Evolutionary conservation across 164 flowering plant species (phyloP).

Genomic region (Aristolochia californica): DNA sequence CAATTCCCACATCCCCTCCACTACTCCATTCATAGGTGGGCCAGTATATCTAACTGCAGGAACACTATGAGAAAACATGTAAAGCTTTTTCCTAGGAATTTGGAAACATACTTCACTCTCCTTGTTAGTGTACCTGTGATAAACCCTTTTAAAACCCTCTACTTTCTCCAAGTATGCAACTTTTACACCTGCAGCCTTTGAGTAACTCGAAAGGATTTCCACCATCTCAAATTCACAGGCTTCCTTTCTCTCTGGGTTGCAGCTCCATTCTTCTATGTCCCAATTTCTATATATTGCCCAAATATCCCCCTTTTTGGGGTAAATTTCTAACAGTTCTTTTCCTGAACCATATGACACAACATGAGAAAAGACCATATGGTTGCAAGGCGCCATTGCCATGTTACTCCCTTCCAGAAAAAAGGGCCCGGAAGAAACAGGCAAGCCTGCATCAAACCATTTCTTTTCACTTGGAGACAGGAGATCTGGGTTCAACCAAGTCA

Average conservation of each 20-base stretch:
- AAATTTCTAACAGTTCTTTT: conserved; percentile 23
- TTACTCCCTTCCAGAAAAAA: conserved; percentile 21
- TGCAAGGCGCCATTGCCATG: conserved; percentile 3
- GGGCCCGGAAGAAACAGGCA: conserved; percentile 42
- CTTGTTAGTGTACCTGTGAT: conserved; percentile 13
- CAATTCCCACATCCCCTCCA: conserved; percentile 26
- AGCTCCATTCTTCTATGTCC: conserved; percentile 23
- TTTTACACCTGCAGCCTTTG: conserved; percentile 15
- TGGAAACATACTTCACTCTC: conserved; percentile 12
- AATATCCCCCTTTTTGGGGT: conserved; percentile 34
- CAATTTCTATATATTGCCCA: conserved; percentile 43
- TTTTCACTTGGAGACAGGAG: conserved; percentile 25
- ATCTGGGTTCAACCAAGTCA: conserved; percentile 37
- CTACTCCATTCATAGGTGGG: conserved; percentile 19
- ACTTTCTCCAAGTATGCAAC: conserved; percentile 20
- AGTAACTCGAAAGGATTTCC: conserved; percentile 24
- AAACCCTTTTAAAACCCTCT: conserved; percentile 24
- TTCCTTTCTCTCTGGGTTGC: conserved; percentile 12
- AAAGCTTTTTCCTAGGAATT: conserved; percentile 22
- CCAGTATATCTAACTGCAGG: conserved; percentile 26
- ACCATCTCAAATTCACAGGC: conserved; percentile 22
- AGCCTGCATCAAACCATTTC: conserved; percentile 38
- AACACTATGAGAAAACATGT: conserved; percentile 31
- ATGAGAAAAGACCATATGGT: conserved; percentile 21
- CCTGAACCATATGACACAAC: conserved; percentile 17